Conservation (phyloP, 116 monocot species). For the Posidonia oceanica region DNA sequence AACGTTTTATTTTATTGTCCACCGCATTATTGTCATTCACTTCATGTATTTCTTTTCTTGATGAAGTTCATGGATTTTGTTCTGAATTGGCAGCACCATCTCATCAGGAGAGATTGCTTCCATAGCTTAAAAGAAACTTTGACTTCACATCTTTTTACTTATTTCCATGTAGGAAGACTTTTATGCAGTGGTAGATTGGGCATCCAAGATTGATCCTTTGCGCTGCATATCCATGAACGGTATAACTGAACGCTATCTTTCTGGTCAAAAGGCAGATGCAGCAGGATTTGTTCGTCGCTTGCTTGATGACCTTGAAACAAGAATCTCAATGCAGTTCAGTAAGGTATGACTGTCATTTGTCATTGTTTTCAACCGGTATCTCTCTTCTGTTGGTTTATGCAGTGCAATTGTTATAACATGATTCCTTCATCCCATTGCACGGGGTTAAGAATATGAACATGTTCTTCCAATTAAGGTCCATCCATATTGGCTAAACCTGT, state of each 20-base stretch:
- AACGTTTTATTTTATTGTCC: neutral
- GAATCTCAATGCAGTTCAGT: constrained; percentile 74
- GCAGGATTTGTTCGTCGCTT: constrained; percentile 93
- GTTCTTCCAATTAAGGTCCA: too few species aligned
- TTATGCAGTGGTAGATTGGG: constrained; percentile 95
- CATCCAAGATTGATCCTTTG: constrained; percentile 90
- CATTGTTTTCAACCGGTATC: too few species aligned
- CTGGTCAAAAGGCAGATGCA: constrained; percentile 99
- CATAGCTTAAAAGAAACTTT: neutral
- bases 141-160: neutral
- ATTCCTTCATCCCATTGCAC: too few species aligned
- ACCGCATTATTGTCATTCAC: too few species aligned
- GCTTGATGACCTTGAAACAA: constrained; percentile 78
- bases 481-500: too few species aligned
- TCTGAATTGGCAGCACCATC: too few species aligned
- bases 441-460: too few species aligned
- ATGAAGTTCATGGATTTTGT: too few species aligned
- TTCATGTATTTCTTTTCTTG: too few species aligned
- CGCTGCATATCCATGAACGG: constrained; percentile 99
- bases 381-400: neutral
- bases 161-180: constrained; percentile 72
- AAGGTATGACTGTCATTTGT: constrained; percentile 15
- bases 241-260: constrained; percentile 94
- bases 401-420: neutral
- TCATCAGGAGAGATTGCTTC: neutral